Evolutionary conservation across 352 stramenopile species (phyloP), one percentile per base, ranked within the genome.

Genomic region (Globisporangium carolinianum): DNA sequence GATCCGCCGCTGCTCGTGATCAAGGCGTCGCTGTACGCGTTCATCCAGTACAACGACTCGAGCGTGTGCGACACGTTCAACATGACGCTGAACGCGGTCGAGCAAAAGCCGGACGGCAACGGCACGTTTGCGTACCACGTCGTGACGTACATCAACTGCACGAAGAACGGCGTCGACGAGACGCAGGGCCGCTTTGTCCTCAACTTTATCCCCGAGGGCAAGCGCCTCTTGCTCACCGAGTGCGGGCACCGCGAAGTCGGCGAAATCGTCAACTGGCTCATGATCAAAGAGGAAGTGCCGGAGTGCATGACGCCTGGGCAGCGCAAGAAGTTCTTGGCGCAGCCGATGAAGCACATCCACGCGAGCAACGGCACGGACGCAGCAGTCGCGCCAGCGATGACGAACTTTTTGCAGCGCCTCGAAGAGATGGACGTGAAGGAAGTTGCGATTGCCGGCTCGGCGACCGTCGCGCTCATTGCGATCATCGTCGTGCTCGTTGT

Each of bases 341-440:
- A 94, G 71, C 84, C 82, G 18, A 87, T 94, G 75, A 91, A 94
- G 72, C 82, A 94, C 71, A 86, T 92, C 15, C 79, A 92, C 73
- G 76, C 79, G 36, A 79, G 47, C 60, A 91, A 89, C 62, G 82
- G 75, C 51, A 85, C 76, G 51, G 14, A 24, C 17, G 45, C 63
- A 0, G 76, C 83, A 18, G 60, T 62, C 1, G 69, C 80, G 36
- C 74, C 77, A 14, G 62, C 71, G 32, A 59, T 76, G 66, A 90
- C 82, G 4, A 70, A 92, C 55, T 92, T 92, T 51, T 71, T 90
- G 14, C 68, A 78, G 14, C 66, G 67, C 6, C 61, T 92, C 5
- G 77, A 89, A 53, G 68, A 87, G 6, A 43, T 89, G 5, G 71
- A 92, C n/a, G 60, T 47, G 3, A 72, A 89, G 52, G 79, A 89